Conservation (phyloP, 1,284 basidiomycete species). For the Puccinia horiana region DNA sequence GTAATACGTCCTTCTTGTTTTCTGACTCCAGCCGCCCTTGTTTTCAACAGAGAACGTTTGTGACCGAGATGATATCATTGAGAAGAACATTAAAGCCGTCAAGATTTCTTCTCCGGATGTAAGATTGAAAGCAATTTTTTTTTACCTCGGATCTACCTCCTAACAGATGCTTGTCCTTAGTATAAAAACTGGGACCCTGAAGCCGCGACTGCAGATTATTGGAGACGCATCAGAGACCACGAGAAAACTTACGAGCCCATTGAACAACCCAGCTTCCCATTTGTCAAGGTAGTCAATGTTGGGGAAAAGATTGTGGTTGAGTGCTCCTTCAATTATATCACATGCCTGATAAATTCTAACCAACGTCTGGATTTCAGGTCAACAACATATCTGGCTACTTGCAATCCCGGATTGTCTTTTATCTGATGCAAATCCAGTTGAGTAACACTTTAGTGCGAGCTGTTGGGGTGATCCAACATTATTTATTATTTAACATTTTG, state of each 20-base stretch:
- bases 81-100: conserved; percentile 90
- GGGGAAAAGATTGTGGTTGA: conserved; percentile 49
- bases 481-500: not conserved
- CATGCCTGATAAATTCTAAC: not conserved
- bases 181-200: conserved; percentile 92
- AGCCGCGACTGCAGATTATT: conserved; percentile 86
- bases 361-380: conserved; percentile 36
- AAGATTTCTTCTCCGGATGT: conserved; percentile 98
- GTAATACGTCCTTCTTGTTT: not conserved
- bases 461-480: not conserved
- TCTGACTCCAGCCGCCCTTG: not conserved
- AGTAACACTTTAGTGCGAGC: conserved; percentile 5
- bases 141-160: not conserved
- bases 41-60: conserved; percentile 59
- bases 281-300: conserved; percentile 90
- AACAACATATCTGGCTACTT: conserved; percentile 81
- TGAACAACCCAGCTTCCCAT: conserved; percentile 72
- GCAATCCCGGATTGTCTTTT: conserved; percentile 85
- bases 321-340: not conserved
- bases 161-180: conserved; percentile 60
- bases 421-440: conserved; percentile 51
- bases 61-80: conserved; percentile 78
- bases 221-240: conserved; percentile 80
- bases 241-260: conserved; percentile 86
- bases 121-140: conserved; percentile 55